Conservation (phyloP, 305 asterid genomes). For the Coffea humblotiana region DNA sequence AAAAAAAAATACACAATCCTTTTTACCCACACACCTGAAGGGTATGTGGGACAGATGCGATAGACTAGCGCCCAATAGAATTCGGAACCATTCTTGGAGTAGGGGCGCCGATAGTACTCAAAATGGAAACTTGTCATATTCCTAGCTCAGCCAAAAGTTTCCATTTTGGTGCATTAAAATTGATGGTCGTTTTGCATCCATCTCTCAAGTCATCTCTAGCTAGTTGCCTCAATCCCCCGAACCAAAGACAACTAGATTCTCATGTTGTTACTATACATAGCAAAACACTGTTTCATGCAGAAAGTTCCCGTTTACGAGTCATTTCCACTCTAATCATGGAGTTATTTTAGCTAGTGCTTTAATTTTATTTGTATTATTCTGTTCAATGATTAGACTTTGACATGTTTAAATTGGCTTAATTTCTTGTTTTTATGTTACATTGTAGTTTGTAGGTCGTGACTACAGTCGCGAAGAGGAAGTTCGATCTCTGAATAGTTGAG, state of each 20-base stretch:
- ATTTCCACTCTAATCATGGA: no score
- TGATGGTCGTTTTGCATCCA: not conserved
- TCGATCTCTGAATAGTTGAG: no score
- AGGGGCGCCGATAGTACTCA: not conserved
- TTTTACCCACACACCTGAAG: not conserved
- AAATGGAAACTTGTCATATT: conserved; percentile 7
- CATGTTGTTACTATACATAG: not conserved
- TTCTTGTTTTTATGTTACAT: not conserved
- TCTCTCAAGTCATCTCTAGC: not conserved
- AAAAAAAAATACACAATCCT: not conserved
- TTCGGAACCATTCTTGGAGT: no score
- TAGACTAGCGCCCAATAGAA: not conserved
- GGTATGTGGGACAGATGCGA: not conserved
- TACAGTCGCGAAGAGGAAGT: no score
- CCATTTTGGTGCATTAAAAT: conserved; percentile 1
- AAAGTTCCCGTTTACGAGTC: not conserved
- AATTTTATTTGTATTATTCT: not conserved
- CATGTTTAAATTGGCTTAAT: not conserved
- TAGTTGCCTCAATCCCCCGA: not conserved
- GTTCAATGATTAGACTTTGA: not conserved
- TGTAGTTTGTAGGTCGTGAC: not conserved
- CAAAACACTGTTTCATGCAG: not conserved
- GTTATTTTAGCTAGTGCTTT: not conserved
- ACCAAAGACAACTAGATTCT: not conserved
- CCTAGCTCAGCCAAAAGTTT: not conserved